Conservation (phyloP, 345 rosid genomes). For the Euphorbia peplus region DNA sequence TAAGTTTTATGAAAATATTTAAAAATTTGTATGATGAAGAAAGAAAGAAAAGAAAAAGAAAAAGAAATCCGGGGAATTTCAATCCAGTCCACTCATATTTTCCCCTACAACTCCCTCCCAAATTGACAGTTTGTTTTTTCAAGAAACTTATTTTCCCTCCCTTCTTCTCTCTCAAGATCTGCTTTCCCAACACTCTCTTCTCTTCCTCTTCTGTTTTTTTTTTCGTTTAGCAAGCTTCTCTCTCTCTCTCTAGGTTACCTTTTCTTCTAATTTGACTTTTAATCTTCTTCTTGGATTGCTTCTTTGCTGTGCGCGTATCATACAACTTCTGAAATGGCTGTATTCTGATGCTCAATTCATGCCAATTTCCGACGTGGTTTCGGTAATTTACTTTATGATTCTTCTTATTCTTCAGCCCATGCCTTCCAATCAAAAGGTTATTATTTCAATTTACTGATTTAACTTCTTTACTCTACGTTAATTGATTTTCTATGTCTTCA, state of each 20-base stretch:
- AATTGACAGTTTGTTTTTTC: no score
- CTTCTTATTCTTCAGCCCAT: not conserved
- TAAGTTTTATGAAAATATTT: no score
- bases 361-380: not conserved
- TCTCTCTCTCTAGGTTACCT: no score
- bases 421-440: not conserved
- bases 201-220: no score
- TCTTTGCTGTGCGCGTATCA: not conserved
- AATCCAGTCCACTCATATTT: no score
- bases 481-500: not conserved
- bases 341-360: not conserved
- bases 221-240: no score
- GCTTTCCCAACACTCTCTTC: not conserved
- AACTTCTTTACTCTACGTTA: no score
- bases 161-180: not conserved
- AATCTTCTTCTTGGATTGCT: not conserved
- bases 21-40: no score
- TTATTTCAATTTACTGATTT: not conserved
- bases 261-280: not conserved
- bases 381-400: not conserved
- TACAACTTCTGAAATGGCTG: not conserved
- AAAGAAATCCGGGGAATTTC: no score
- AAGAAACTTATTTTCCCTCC: not conserved
- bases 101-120: no score
- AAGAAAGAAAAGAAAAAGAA: no score